Conservation (phyloP, 768 basidiomycete species). For the Boletellus ananiceps region DNA sequence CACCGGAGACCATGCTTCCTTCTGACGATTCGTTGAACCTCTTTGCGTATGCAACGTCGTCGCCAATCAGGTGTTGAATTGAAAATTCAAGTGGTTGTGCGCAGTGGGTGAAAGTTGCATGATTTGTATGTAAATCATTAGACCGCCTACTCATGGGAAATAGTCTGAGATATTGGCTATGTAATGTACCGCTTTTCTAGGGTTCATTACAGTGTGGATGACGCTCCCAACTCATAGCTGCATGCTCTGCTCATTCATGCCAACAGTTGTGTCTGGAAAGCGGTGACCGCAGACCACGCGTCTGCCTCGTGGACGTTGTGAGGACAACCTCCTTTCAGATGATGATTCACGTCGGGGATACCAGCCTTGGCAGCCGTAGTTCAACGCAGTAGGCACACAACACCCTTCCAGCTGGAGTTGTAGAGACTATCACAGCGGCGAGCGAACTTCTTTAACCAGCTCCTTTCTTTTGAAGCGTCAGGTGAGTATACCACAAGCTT, state of each 20-base stretch:
- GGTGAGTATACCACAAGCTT: conserved; percentile 7
- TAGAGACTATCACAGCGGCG: neutral
- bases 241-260: neutral
- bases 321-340: conserved; percentile 2
- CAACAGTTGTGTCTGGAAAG: neutral
- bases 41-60: conserved; percentile 37
- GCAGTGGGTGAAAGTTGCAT: neutral
- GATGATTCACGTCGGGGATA: neutral
- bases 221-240: neutral
- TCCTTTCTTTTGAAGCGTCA: neutral
- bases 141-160: neutral
- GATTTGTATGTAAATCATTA: neutral
- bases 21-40: conserved; percentile 52
- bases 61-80: conserved; percentile 22
- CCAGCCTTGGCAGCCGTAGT: neutral
- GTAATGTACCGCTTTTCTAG: too few relatives aligned
- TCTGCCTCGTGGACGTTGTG: conserved; percentile 18
- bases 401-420: neutral
- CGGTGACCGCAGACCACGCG: conserved; percentile 10
- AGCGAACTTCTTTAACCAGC: neutral
- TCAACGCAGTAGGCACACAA: conserved; percentile 1
- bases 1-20: conserved; percentile 11
- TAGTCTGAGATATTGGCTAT: neutral
- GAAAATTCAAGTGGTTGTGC: neutral
- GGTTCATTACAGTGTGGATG: neutral